phyloP scores from a whole-genome alignment of 495 filamentous ascomycete genomes.

The Apodospora peruviana region DNA sequence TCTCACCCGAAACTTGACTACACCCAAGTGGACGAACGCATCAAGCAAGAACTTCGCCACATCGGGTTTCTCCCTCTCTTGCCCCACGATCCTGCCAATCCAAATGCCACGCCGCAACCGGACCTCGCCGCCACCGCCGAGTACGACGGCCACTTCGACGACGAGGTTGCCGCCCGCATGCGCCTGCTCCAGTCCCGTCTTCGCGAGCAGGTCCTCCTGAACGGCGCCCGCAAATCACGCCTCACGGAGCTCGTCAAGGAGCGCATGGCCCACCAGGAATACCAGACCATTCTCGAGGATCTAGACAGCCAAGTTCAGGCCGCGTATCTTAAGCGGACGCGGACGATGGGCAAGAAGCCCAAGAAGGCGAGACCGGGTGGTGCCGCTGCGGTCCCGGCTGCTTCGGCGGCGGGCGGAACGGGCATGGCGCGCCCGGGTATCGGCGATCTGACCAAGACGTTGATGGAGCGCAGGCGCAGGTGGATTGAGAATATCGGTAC shows the following conservation, averaged over 20 bases:
- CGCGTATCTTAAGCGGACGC: constrained; percentile 93
- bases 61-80: constrained; percentile 79
- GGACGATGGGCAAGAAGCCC: constrained; percentile 84
- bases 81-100: constrained; percentile 30
- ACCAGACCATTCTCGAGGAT: constrained; percentile 92
- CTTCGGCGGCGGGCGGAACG: constrained; percentile 37
- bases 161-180: constrained; percentile 86
- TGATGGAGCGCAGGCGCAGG: constrained; percentile 81
- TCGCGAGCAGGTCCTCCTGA: constrained; percentile 71
- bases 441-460: constrained; percentile 77
- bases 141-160: constrained; percentile 86
- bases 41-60: constrained; percentile 87
- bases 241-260: constrained; percentile 82
- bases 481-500: constrained; percentile 86
- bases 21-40: constrained; percentile 76
- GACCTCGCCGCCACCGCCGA: constrained; percentile 43
- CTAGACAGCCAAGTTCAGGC: constrained; percentile 92
- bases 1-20: constrained; percentile 70
- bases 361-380: constrained; percentile 78
- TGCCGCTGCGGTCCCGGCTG: constrained; percentile 48
- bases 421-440: constrained; percentile 73
- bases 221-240: constrained; percentile 83
- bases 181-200: constrained; percentile 79
- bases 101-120: constrained; percentile 38
- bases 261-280: constrained; percentile 91